Conservation (phyloP, 1,284 basidiomycete species). For the Sparassis latifolia region DNA sequence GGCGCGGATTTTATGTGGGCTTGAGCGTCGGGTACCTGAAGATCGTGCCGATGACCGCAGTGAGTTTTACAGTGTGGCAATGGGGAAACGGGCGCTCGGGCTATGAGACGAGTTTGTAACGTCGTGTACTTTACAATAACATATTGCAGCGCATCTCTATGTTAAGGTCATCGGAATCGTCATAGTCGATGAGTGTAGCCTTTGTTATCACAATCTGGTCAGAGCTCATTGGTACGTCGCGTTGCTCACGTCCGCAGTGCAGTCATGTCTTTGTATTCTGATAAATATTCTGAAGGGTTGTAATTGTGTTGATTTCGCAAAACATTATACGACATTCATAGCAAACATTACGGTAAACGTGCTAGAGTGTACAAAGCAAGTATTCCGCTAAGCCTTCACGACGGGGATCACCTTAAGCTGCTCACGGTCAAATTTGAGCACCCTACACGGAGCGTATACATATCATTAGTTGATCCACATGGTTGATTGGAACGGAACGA, state of each 20-base stretch:
- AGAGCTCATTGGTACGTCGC: no score
- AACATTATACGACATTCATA: no score
- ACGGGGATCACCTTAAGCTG: background rate
- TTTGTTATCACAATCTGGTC: no score
- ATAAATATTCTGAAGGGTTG: no score
- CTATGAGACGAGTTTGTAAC: conserved; percentile 21
- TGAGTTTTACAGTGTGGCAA: conserved; percentile 77
- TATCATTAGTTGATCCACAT: background rate
- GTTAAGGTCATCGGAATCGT: no score
- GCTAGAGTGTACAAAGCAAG: background rate
- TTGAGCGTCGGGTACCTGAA: conserved; percentile 93
- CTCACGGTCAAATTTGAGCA: background rate
- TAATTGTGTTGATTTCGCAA: no score
- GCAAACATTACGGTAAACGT: background rate
- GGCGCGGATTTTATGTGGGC: conserved; percentile 91
- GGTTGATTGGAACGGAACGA: background rate
- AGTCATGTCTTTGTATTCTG: no score
- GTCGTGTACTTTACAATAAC: no score
- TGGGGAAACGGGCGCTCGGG: conserved; percentile 55
- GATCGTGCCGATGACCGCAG: conserved; percentile 94
- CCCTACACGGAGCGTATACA: background rate
- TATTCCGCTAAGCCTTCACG: background rate
- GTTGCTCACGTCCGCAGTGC: no score
- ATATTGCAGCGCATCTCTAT: no score
- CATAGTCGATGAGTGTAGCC: no score